Conservation (phyloP, 805 yeast genomes). For the Myxozyma geophila region DNA sequence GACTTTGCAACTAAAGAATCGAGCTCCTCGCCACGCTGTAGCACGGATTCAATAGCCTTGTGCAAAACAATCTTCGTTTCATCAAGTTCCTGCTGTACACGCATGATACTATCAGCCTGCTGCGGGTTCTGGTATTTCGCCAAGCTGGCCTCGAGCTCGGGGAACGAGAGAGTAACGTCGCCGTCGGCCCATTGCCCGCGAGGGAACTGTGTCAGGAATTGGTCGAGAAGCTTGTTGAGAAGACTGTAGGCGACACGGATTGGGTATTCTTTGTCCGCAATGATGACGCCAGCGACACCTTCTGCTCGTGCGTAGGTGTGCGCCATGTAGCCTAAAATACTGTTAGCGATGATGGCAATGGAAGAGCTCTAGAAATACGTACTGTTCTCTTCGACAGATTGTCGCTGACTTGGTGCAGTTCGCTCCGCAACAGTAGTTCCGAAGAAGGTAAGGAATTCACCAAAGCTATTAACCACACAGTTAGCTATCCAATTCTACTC, state of each 20-base stretch:
- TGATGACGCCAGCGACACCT: slow-evolving; percentile 88
- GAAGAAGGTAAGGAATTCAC: slow-evolving; percentile 94
- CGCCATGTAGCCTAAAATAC: slow-evolving; percentile 65
- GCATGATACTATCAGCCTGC: slow-evolving; percentile 96
- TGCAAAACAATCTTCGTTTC: slow-evolving; percentile 96
- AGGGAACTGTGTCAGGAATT: slow-evolving; percentile 83
- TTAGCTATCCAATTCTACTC: background rate
- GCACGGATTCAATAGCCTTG: slow-evolving; percentile 90
- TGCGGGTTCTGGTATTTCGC: slow-evolving; percentile 92
- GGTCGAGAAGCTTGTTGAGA: slow-evolving; percentile 87
- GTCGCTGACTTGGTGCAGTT: slow-evolving; percentile 88
- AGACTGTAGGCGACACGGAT: slow-evolving; percentile 95
- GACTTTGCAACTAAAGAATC: slow-evolving; percentile 94
- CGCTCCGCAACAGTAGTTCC: slow-evolving; percentile 87
- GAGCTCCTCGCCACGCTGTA: slow-evolving; percentile 94
- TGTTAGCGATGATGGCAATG: background rate
- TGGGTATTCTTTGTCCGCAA: slow-evolving; percentile 95
- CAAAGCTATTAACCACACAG: slow-evolving; percentile 53
- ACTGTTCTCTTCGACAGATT: slow-evolving; percentile 78
- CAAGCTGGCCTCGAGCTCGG: slow-evolving; percentile 69
- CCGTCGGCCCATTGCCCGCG: slow-evolving; percentile 62
- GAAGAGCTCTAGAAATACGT: background rate
- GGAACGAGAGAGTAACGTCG: slow-evolving; percentile 50
- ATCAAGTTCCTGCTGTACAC: slow-evolving; percentile 96
- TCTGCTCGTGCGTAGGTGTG: slow-evolving; percentile 90